Percentiles rank a stretch among this genome's conserved stretches.
These are phyloP conservation scores for Tricholoma matsutake DNA, from an alignment of 768 basidiomycete species.

Conservation along the genomic window DNA sequence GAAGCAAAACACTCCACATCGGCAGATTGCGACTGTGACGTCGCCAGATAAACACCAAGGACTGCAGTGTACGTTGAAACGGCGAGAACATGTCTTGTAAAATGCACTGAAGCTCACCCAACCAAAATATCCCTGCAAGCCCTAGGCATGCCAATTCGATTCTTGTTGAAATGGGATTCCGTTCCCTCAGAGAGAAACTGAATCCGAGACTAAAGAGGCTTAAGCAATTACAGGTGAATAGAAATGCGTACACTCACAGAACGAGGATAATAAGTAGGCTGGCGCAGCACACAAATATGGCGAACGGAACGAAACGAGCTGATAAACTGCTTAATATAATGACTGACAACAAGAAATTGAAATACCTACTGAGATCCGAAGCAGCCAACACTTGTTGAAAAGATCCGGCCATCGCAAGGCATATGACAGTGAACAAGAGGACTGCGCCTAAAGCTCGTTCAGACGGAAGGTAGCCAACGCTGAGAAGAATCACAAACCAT, in stretches of 20 bases:
- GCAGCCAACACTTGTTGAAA: slow-evolving; percentile 69
- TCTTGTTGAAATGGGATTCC: slow-evolving; percentile 78
- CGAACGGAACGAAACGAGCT: slow-evolving; percentile 88
- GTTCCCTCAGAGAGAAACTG: slow-evolving; percentile 57
- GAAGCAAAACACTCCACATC: slow-evolving; percentile 81
- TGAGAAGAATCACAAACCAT: slow-evolving; percentile 44
- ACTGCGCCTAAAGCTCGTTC: slow-evolving; percentile 47
- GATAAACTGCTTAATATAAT: slow-evolving; percentile 5
- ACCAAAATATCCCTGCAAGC: slow-evolving; percentile 74
- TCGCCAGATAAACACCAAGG: slow-evolving; percentile 67
- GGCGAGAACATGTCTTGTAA: slow-evolving; percentile 10
- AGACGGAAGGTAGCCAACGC: slow-evolving; percentile 1
- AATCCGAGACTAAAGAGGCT: slow-evolving; percentile 52
- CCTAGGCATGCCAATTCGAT: slow-evolving; percentile 72
- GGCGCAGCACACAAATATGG: slow-evolving; percentile 73
- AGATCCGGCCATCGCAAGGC: slow-evolving; percentile 75
- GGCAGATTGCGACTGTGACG: slow-evolving; percentile 74
- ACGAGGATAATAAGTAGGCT: slow-evolving; percentile 65
- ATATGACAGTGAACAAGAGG: slow-evolving; percentile 73
- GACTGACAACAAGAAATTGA: slow-evolving; percentile 7
- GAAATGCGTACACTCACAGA: slow-evolving; percentile 47
- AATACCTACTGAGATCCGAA: slow-evolving; percentile 73
- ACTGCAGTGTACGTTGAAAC: slow-evolving; percentile 38
- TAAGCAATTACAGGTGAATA: background rate
- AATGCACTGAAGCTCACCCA: slow-evolving; percentile 45